These are phyloP conservation scores for Pythium folliculosum DNA, from an alignment of 352 stramenopile genomes.

Conservation along the genomic window DNA sequence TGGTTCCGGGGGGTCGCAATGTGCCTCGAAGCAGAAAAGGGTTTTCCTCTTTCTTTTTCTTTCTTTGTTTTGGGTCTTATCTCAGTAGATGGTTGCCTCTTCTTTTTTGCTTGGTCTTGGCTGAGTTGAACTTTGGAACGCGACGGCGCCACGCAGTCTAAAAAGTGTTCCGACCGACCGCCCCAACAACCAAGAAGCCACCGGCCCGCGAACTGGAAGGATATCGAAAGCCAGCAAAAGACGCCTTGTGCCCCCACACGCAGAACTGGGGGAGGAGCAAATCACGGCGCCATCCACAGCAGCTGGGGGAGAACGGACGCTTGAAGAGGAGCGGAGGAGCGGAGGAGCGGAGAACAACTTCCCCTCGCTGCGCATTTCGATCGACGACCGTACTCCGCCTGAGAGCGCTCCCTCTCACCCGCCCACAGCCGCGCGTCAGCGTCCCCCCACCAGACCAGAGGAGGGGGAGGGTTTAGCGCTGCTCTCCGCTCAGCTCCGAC, in stretches of 20 bases:
- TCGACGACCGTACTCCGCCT: not conserved
- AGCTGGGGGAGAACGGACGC: conserved; percentile 8
- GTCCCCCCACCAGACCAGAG: not conserved
- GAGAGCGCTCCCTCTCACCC: not conserved
- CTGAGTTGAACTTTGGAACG: conserved; percentile 28
- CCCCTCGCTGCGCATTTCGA: not conserved
- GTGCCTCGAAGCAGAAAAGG: conserved; percentile 19
- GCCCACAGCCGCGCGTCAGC: not conserved
- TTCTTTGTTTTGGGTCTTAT: conserved; percentile 21
- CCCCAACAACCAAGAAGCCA: conserved; percentile 39
- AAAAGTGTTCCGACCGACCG: conserved; percentile 14
- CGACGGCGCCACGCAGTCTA: conserved; percentile 9
- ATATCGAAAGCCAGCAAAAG: conserved; percentile 34
- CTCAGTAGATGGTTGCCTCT: conserved; percentile 20
- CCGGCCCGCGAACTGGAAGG: conserved; percentile 23
- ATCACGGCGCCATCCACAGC: not conserved
- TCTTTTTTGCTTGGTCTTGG: conserved; percentile 6
- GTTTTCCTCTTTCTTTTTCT: not conserved
- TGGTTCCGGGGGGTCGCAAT: conserved; percentile 8
- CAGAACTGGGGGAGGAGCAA: not conserved
- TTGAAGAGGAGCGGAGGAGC: not conserved
- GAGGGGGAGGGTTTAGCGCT: not conserved
- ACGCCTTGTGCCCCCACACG: conserved; percentile 31
- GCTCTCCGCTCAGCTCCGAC: not conserved
- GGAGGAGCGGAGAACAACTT: conserved; percentile 13